Percentiles rank a stretch among this genome's conserved stretches.
Evolutionary conservation across 805 yeast species (phyloP).

Genomic region (Candida germanica): DNA sequence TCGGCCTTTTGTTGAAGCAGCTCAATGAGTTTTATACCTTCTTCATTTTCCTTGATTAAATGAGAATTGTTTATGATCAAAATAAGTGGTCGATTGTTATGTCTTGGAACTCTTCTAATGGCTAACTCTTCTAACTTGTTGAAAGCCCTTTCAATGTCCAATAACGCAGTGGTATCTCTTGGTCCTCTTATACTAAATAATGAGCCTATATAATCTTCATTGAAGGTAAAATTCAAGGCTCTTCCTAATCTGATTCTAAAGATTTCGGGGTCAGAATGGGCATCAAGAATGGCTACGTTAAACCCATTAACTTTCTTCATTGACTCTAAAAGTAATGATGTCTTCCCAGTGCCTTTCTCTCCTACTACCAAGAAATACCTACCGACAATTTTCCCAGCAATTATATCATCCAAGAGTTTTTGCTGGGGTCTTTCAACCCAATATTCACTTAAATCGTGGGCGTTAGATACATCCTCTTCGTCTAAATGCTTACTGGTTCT

Average conservation of each 20-base stretch:
- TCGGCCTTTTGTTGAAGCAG: slow-evolving; percentile 83
- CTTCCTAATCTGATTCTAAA: slow-evolving; percentile 73
- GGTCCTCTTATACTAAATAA: slow-evolving; percentile 80
- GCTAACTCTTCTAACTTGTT: slow-evolving; percentile 74
- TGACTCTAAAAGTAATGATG: slow-evolving; percentile 69
- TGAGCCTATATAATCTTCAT: slow-evolving; percentile 81
- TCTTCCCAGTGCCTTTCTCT: slow-evolving; percentile 85
- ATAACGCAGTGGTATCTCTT: slow-evolving; percentile 74
- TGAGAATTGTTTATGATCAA: slow-evolving; percentile 74
- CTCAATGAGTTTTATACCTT: slow-evolving; percentile 67
- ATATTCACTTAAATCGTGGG: slow-evolving; percentile 18
- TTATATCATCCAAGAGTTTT: slow-evolving; percentile 56
- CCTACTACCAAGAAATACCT: slow-evolving; percentile 72
- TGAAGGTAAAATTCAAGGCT: slow-evolving; percentile 69
- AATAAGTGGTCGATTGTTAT: slow-evolving; percentile 53
- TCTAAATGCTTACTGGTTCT: slow-evolving; percentile 32
- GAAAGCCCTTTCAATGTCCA: slow-evolving; percentile 82
- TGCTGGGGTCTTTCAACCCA: slow-evolving; percentile 79
- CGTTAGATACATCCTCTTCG: slow-evolving; percentile 21
- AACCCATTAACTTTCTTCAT: slow-evolving; percentile 60
- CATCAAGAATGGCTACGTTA: slow-evolving; percentile 71
- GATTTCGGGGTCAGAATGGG: slow-evolving; percentile 83
- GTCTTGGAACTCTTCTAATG: slow-evolving; percentile 39
- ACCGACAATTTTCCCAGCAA: slow-evolving; percentile 62
- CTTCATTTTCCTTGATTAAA: slow-evolving; percentile 70